Evolutionary conservation across 495 filamentous ascomycete genomes (phyloP).

Genomic region (Hyphodiscus hymeniophilus): DNA sequence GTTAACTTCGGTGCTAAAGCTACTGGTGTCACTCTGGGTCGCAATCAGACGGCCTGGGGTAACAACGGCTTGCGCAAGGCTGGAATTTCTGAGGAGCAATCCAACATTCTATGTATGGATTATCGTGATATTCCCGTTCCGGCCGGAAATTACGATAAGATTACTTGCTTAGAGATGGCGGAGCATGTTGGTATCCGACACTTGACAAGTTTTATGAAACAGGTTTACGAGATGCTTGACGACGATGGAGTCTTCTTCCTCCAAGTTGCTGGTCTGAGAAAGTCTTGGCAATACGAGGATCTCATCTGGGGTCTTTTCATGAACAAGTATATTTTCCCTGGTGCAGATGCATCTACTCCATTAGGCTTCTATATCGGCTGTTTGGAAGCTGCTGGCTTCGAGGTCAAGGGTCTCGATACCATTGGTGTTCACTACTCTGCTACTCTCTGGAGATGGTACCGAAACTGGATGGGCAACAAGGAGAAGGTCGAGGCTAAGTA

Average conservation of each 20-base stretch:
- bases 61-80: conserved; percentile 61
- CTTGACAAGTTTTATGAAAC: conserved; percentile 57
- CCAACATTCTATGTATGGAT: conserved; percentile 68
- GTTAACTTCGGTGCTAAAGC: conserved; percentile 66
- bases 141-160: conserved; percentile 67
- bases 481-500: conserved; percentile 96
- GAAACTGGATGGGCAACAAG: conserved; percentile 95
- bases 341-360: conserved; percentile 77
- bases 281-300: conserved; percentile 84
- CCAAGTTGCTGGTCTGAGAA: conserved; percentile 74
- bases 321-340: conserved; percentile 91
- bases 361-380: conserved; percentile 61
- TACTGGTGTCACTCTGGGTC: conserved; percentile 71
- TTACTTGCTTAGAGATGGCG: conserved; percentile 84
- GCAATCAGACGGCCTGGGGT: conserved; percentile 78
- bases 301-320: conserved; percentile 82
- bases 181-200: conserved; percentile 82
- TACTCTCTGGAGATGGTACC: conserved; percentile 97
- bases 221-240: conserved; percentile 78
- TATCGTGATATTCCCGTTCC: conserved; percentile 74
- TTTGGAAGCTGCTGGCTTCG: conserved; percentile 70
- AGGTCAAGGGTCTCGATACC: conserved; percentile 72
- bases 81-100: conserved; percentile 59
- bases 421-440: conserved; percentile 96
- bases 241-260: conserved; percentile 81